These are phyloP conservation scores for Bretschneidera sinensis DNA, from an alignment of 345 rosid genomes.

Conservation along the genomic window DNA sequence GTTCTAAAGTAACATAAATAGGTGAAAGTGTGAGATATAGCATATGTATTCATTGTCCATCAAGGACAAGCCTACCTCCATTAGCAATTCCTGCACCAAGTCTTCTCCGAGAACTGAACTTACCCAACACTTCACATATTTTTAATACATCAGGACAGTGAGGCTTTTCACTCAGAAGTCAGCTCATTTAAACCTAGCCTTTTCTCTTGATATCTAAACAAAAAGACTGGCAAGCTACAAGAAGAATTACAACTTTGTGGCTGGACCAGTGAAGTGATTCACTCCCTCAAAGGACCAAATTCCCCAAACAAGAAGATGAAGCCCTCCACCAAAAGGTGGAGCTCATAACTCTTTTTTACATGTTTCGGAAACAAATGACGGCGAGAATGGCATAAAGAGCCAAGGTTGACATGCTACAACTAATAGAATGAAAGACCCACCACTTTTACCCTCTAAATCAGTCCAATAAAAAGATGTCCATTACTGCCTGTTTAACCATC, in stretches of 20 bases:
- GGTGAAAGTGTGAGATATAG: slow-evolving; percentile 28
- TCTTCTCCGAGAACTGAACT: slow-evolving; percentile 32
- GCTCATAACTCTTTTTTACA: no score
- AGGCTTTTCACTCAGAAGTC: slow-evolving; percentile 14
- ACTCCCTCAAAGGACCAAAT: no score
- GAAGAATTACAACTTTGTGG: not conserved
- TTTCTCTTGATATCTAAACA: slow-evolving; percentile 12
- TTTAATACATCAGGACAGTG: slow-evolving; percentile 7
- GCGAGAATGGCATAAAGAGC: no score
- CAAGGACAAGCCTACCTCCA: slow-evolving; percentile 60
- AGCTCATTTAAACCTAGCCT: slow-evolving; percentile 22
- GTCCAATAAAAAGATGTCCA: no score
- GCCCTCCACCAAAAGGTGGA: not conserved
- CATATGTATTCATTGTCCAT: slow-evolving; percentile 36
- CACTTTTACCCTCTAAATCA: no score
- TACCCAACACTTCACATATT: slow-evolving; percentile 24
- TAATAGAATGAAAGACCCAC: no score
- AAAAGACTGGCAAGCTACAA: slow-evolving; percentile 4
- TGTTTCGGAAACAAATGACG: no score
- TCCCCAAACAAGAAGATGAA: no score
- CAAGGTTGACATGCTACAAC: no score
- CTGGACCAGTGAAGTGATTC: not conserved
- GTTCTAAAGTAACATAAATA: slow-evolving; percentile 30
- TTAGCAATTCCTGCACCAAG: slow-evolving; percentile 36
- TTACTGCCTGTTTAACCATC: no score